Evolutionary conservation across 306 rosid species (phyloP).

Genomic region (Cicer chorassanicum): DNA sequence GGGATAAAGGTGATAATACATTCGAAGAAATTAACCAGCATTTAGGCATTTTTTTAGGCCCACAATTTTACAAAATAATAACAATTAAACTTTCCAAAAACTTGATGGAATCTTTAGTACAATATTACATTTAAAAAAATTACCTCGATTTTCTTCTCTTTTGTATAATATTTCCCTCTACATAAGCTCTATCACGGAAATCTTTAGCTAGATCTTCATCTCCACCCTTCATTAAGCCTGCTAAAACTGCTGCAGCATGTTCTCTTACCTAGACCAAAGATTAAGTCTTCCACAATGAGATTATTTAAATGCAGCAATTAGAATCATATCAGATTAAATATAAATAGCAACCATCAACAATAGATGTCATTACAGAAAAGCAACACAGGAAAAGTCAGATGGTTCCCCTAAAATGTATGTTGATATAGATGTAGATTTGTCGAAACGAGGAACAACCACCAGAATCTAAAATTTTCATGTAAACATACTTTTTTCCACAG

Average conservation of each 20-base stretch:
- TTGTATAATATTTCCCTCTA: conserved; percentile 63
- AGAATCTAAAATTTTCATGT: conserved; percentile 11
- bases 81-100: conserved; percentile 26
- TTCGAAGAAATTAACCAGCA: conserved; percentile 31
- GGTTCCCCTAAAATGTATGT: conserved; percentile 31
- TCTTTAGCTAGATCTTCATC: conserved; percentile 88
- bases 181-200: conserved; percentile 84
- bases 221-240: conserved; percentile 98
- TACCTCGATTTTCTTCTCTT: conserved; percentile 82
- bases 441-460: conserved; percentile 13
- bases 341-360: conserved; percentile 27
- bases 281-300: conserved; percentile 40
- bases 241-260: conserved; percentile 97
- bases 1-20: conserved; percentile 1
- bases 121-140: conserved; percentile 4
- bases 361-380: conserved; percentile 37
- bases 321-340: background rate
- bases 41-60: background rate
- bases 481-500: conserved; percentile 16
- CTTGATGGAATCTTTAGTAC: conserved; percentile 19
- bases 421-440: conserved; percentile 23
- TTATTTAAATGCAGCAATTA: conserved; percentile 29
- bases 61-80: conserved; percentile 19
- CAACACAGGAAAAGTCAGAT: conserved; percentile 18
- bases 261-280: conserved; percentile 76